Conservation (phyloP, 352 stramenopile genomes). For the Pythium insidiosum region DNA sequence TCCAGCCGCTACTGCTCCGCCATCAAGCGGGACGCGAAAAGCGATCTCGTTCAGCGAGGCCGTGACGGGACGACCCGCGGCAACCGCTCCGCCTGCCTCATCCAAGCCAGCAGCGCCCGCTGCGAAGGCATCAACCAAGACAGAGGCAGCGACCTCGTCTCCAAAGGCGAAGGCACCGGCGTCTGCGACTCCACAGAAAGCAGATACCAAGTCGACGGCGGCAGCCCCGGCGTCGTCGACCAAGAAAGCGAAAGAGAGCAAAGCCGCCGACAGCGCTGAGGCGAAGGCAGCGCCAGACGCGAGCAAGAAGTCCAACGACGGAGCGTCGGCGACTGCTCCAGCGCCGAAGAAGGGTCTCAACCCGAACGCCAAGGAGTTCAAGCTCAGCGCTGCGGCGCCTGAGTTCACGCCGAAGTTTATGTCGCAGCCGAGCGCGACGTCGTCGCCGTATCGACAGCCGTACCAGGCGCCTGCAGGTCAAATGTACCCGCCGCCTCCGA, state of each 20-base stretch:
- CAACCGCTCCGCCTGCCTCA: conserved; percentile 1
- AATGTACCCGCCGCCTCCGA: conserved; percentile 20
- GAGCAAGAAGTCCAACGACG: not conserved
- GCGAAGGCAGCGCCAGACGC: no score
- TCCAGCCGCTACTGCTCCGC: not conserved
- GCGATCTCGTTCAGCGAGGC: conserved; percentile 69
- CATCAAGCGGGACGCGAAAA: conserved; percentile 21
- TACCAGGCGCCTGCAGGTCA: conserved; percentile 23
- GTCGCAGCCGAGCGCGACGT: conserved; percentile 6
- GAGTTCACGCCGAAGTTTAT: conserved; percentile 67
- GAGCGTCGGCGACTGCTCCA: conserved; percentile 6
- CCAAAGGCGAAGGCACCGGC: not conserved
- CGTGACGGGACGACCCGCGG: conserved; percentile 32
- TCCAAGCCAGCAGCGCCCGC: not conserved
- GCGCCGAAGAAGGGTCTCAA: conserved; percentile 76
- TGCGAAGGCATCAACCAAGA: conserved; percentile 1
- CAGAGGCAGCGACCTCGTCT: not conserved
- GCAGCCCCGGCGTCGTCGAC: not conserved
- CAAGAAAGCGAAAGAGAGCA: not conserved
- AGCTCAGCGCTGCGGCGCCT: conserved; percentile 52
- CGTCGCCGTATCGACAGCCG: conserved; percentile 40
- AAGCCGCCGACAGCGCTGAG: not conserved
- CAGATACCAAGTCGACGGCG: not conserved
- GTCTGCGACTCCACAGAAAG: not conserved
- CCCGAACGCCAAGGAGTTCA: conserved; percentile 84